These are phyloP conservation scores for Agapanthus africanus DNA, from an alignment of 106 monocot species.

Conservation along the genomic window DNA sequence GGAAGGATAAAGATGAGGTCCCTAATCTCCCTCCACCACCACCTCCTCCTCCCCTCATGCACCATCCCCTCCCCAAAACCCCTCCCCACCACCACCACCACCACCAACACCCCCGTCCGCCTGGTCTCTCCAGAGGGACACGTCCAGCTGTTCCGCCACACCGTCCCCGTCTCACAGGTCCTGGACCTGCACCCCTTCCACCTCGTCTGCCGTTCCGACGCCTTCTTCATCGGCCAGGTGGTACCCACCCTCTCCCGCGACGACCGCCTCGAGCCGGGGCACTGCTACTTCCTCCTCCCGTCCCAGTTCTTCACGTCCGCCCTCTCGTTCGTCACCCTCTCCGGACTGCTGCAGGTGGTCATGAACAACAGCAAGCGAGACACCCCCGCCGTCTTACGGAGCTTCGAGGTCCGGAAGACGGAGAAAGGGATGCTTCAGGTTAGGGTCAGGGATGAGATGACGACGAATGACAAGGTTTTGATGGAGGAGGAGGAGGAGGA, in stretches of 20 bases:
- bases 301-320: conserved; percentile 68
- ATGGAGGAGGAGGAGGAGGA: background rate
- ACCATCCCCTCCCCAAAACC: background rate
- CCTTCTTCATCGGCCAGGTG: conserved; percentile 61
- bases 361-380: background rate
- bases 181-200: conserved; percentile 46
- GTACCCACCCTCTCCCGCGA: conserved; percentile 40
- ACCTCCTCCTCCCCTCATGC: background rate
- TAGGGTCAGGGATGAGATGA: conserved; percentile 39
- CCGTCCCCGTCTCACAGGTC: conserved; percentile 48
- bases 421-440: conserved; percentile 52
- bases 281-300: conserved; percentile 76
- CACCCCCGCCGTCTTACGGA: conserved; percentile 10
- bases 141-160: conserved; percentile 33
- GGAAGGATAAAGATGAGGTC: background rate
- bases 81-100: background rate
- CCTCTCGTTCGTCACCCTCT: conserved; percentile 70
- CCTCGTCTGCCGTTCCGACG: conserved; percentile 68
- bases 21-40: background rate
- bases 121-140: conserved; percentile 50
- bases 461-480: background rate
- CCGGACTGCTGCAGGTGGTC: conserved; percentile 22
- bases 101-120: background rate
- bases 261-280: conserved; percentile 56
- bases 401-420: conserved; percentile 53